Evolutionary conservation across 306 rosid species (phyloP), one percentile per base, ranked within the genome.

Genomic region (Lathyrus oleraceus): DNA sequence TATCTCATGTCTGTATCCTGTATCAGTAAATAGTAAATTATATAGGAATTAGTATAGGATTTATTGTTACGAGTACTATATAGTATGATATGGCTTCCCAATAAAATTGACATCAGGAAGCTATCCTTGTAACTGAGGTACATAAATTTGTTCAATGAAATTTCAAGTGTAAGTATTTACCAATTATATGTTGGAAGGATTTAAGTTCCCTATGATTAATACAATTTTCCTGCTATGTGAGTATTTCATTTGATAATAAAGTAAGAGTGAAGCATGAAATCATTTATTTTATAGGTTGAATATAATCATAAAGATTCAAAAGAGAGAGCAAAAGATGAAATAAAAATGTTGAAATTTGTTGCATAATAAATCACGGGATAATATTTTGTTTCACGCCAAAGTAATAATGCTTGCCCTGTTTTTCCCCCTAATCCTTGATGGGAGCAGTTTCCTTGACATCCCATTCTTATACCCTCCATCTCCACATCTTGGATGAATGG

Each of bases 21-120:
- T 61, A 61, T 38, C 35, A 53, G 70, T 66, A 78, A 71, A 70
- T 36, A 45, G 72, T 67, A 73, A 67, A 65, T 45, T 42, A 52
- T 52, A 8, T 79, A 73, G 79, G 62, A 69, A 16, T 15, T 42
- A 38, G 48, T 72, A 53, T 60, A 67, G 83, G 27, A 23, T 5
- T 60, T 73, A 21, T 68, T 74, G 69, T 62, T 69, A 61, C 36
- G 72, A 45, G 60, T 20, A 74, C 78, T 75, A 42, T 44, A 42
- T 40, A n/a, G 57, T 69, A 43, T 63, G 58, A 19, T 74, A 44
- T 39, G 66, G 72, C 80, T 64, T 74, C 80, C 80, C 73, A 45
- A 45, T 25, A 44, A 21, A 15, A 43, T 62, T 67, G 75, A 60
- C 62, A 21, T 56, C 17, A 10, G 52, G 79, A 73, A 67, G 76